phyloP scores from a whole-genome alignment of 306 rosid genomes.

The Cucurbita ficifolia region DNA sequence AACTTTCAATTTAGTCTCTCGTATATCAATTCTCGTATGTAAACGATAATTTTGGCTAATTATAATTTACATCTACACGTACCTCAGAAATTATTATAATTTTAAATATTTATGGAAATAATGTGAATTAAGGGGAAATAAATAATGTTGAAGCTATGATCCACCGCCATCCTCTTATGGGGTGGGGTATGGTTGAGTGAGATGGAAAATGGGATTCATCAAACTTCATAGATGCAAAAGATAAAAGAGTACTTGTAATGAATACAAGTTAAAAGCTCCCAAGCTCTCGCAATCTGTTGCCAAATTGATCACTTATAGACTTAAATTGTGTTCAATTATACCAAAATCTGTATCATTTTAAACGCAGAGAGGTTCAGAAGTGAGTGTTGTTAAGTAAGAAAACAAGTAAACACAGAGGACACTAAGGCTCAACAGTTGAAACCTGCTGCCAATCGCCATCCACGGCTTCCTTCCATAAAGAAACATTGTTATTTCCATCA shows the following conservation, averaged over 20 bases:
- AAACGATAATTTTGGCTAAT: too few species aligned
- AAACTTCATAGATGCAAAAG: not conserved
- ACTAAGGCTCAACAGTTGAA: slow-evolving; percentile 55
- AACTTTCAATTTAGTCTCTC: not conserved
- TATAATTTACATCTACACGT: too few species aligned
- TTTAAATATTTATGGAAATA: not conserved
- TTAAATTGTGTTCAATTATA: not conserved
- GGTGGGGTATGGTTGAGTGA: not conserved
- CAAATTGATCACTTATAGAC: not conserved
- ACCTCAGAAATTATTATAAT: too few species aligned
- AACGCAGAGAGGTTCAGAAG: not conserved
- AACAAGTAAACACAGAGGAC: slow-evolving; percentile 6
- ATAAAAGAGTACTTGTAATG: not conserved
- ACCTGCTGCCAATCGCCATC: slow-evolving; percentile 87
- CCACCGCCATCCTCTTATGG: not conserved
- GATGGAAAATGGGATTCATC: not conserved
- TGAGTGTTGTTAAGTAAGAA: not conserved
- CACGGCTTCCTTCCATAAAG: slow-evolving; percentile 78
- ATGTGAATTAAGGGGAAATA: not conserved
- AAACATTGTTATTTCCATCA: slow-evolving; percentile 66
- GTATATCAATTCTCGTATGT: not conserved
- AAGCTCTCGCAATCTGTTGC: not conserved
- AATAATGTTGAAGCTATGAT: not conserved
- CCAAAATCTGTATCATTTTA: not conserved
- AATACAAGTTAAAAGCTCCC: not conserved